Percentiles rank a stretch among this genome's conserved stretches.
Evolutionary conservation across 768 basidiomycete genomes (phyloP).

Genomic region (Dioszegia aurantiaca): DNA sequence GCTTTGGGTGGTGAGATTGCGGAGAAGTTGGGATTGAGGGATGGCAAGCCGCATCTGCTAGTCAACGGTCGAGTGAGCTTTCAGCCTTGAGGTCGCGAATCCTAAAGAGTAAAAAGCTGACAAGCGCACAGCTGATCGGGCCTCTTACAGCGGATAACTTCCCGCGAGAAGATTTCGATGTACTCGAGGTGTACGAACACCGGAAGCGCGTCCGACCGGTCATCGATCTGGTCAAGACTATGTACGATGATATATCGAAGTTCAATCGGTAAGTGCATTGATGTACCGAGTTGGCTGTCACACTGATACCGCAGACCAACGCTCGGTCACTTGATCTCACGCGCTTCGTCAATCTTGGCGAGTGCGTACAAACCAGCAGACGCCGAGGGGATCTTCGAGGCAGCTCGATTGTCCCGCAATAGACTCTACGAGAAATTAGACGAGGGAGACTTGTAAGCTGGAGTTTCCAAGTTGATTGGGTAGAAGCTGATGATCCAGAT

Average conservation of each 20-base stretch:
- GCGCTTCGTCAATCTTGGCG: conserved; percentile 70
- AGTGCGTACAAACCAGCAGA: conserved; percentile 58
- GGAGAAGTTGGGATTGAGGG: conserved; percentile 60
- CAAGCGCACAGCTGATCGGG: conserved; percentile 64
- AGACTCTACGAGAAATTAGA: conserved; percentile 63
- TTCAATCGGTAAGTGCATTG: conserved; percentile 55
- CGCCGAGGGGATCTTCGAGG: conserved; percentile 64
- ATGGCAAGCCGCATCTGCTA: conserved; percentile 65
- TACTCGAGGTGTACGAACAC: conserved; percentile 71
- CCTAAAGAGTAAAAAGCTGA: background rate
- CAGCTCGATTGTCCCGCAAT: conserved; percentile 62
- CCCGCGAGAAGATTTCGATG: conserved; percentile 66
- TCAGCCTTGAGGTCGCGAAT: too few relatives aligned
- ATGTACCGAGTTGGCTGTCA: background rate
- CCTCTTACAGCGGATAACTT: conserved; percentile 66
- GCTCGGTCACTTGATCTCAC: conserved; percentile 63
- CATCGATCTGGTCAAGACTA: conserved; percentile 62
- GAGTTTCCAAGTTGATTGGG: background rate
- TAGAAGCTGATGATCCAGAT: conserved; percentile 54
- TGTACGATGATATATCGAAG: conserved; percentile 55
- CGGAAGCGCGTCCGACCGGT: conserved; percentile 68
- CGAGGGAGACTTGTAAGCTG: conserved; percentile 64
- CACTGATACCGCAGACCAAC: conserved; percentile 54
- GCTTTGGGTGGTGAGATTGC: conserved; percentile 51
- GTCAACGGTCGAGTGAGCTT: conserved; percentile 77